Conservation (phyloP, 1,139 yeast species). For the Barnettozyma hawaiiensis region DNA sequence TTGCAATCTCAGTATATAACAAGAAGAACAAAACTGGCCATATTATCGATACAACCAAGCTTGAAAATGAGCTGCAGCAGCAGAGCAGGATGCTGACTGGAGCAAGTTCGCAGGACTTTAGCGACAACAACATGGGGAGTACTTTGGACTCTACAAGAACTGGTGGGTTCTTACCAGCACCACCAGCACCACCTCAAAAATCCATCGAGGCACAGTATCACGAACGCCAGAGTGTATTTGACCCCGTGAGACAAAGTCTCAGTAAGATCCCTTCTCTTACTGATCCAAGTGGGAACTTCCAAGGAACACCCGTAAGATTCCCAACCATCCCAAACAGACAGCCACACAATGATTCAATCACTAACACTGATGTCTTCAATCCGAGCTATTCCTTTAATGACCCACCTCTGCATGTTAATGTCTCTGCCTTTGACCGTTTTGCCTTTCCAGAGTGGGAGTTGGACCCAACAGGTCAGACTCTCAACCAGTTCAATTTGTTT, state of each 20-base stretch:
- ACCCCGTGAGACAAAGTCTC: not conserved
- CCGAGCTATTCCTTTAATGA: conserved; percentile 7
- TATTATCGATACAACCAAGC: conserved; percentile 9
- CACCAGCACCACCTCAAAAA: not conserved
- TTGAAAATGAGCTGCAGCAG: conserved; percentile 16
- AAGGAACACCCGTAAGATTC: not conserved
- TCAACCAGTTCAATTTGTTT: not conserved
- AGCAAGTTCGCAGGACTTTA: not conserved
- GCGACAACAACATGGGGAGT: not conserved
- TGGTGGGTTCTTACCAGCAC: not conserved
- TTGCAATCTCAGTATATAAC: conserved; percentile 20
- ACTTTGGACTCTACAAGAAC: not conserved
- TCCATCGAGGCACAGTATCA: not conserved
- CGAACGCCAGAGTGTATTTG: conserved; percentile 1
- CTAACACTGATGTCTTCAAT: not conserved
- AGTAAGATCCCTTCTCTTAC: not conserved
- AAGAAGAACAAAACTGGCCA: conserved; percentile 9
- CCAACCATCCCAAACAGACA: not conserved
- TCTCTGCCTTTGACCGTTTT: conserved; percentile 3
- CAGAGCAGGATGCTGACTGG: conserved; percentile 8
- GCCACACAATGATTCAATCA: not conserved
- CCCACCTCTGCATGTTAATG: conserved; percentile 4
- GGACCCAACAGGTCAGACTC: not conserved
- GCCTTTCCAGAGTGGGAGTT: conserved; percentile 7
- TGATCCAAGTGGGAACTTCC: not conserved